Evolutionary conservation across 2,329 filamentous ascomycete genomes (phyloP).

Genomic region (Fusarium miscanthi): DNA sequence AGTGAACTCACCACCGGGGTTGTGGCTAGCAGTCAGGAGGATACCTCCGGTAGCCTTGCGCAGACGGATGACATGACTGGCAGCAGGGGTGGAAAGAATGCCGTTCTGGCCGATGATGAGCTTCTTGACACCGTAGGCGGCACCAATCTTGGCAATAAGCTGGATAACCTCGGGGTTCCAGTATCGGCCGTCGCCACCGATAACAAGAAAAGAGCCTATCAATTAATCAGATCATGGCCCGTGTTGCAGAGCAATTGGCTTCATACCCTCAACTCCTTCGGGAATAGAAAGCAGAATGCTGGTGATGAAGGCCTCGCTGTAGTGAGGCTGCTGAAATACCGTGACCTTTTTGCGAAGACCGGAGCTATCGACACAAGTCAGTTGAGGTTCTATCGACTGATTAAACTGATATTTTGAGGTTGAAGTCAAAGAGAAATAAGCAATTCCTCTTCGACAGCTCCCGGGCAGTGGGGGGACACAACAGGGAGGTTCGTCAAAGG

Average conservation of each 20-base stretch:
- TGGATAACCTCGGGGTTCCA: constrained; percentile 98
- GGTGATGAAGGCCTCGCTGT: constrained; percentile 94
- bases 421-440: neutral
- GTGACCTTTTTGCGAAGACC: constrained; percentile 99
- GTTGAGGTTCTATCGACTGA: neutral
- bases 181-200: constrained; percentile 96
- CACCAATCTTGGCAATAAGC: constrained; percentile 95
- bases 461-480: constrained; percentile 18
- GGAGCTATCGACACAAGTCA: constrained; percentile 68
- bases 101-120: constrained; percentile 95
- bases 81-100: constrained; percentile 95
- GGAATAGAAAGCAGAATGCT: constrained; percentile 97
- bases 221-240: constrained; percentile 30
- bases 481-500: constrained; percentile 12
- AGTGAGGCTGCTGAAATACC: constrained; percentile 94
- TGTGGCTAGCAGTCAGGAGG: constrained; percentile 95
- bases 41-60: constrained; percentile 96
- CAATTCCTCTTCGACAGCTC: constrained; percentile 2
- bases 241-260: neutral
- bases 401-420: neutral
- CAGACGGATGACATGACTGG: constrained; percentile 95
- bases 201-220: constrained; percentile 83
- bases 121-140: constrained; percentile 99
- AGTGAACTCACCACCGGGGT: constrained; percentile 82
- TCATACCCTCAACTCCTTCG: constrained; percentile 82